Evolutionary conservation across 495 filamentous ascomycete genomes (phyloP).

Genomic region (Annulohypoxylon moriforme): DNA sequence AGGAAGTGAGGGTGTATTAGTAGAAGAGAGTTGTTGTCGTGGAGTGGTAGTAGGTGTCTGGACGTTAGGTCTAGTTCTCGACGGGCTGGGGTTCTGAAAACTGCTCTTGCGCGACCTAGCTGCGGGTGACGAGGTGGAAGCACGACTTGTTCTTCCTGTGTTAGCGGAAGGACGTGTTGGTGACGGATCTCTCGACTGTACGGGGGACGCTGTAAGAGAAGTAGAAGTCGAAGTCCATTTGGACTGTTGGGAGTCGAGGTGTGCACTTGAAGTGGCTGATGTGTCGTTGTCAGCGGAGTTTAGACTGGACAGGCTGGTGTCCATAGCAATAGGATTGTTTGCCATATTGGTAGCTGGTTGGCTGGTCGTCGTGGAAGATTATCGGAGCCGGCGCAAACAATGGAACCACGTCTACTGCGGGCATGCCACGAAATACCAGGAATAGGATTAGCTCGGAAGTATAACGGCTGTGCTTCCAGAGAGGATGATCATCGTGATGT

Average conservation of each 20-base stretch:
- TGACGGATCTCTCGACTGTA: conserved; percentile 63
- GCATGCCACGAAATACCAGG: conserved; percentile 46
- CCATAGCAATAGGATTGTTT: conserved; percentile 44
- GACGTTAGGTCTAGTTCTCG: conserved; percentile 63
- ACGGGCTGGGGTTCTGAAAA: conserved; percentile 75
- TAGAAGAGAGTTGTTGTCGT: conserved; percentile 70
- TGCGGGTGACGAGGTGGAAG: conserved; percentile 25
- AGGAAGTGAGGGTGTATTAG: conserved; percentile 68
- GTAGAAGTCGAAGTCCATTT: conserved; percentile 59
- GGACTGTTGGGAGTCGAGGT: conserved; percentile 51
- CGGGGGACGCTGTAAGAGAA: conserved; percentile 60
- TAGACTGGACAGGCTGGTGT: conserved; percentile 46
- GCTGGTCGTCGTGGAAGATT: conserved; percentile 16
- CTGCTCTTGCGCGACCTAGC: conserved; percentile 74
- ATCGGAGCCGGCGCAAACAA: conserved; percentile 41
- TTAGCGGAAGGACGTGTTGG: conserved; percentile 54
- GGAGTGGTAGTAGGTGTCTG: conserved; percentile 71
- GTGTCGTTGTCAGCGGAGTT: conserved; percentile 48
- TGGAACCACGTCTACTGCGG: conserved; percentile 48
- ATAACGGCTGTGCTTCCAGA: conserved; percentile 41
- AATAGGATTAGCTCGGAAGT: conserved; percentile 47
- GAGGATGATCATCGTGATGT: conserved; percentile 50
- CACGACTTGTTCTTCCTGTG: conserved; percentile 39
- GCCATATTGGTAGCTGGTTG: conserved; percentile 43
- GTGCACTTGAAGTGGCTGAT: conserved; percentile 46